Evolutionary conservation across 2,329 filamentous ascomycete species (phyloP), one percentile per base, ranked within the genome.

Genomic region (Aspergillus neotritici): DNA sequence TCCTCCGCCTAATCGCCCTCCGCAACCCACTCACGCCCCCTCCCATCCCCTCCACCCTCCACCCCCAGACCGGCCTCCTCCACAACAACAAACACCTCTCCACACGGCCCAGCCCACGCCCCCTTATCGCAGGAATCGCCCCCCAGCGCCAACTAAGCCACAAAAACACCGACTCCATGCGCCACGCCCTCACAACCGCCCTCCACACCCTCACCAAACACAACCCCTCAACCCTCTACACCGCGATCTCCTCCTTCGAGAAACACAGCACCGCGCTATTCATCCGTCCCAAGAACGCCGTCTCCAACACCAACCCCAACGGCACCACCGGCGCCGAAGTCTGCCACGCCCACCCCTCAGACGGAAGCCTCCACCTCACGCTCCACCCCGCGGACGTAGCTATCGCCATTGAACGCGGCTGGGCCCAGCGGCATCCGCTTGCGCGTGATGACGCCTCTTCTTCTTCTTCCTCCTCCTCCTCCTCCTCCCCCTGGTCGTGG

Each of bases 221-320:
- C n/a, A 66, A 72, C 53, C 72, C 72, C 2, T 64, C 67, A 1
- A 65, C 64, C 12, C 72, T 84, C 43, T 77, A 73, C 57, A 78
- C 82, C 7, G 84, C 79, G 0, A 83, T 77, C 1, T 87, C 83
- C 1, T 90, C 85, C 58, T 82, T 93, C 53, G 87, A 93, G 65
- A 91, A 90, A 69, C 83, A 91, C 59, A 84, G 84, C 33, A 76
- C 87, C 5, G 87, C 83, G 0, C 74, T 94, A 0, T 93, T 91
- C 64, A 12, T 5, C 15, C 25, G 15, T 33, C 30, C 5, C 33
- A 10, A 31, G 5, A 33, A 28, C 32, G n/a, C 11, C 21, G 29
- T 34, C 15, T 14, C 35, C 3, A 38, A 34, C 30, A 14, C 3
- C 13, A 13, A n/a, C 9, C 4, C 5, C 9, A 34, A 17, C 21